Percentiles rank a stretch among this genome's conserved stretches.
Conservation (phyloP, 306 rosid species). For the Trifolium repens region DNA sequence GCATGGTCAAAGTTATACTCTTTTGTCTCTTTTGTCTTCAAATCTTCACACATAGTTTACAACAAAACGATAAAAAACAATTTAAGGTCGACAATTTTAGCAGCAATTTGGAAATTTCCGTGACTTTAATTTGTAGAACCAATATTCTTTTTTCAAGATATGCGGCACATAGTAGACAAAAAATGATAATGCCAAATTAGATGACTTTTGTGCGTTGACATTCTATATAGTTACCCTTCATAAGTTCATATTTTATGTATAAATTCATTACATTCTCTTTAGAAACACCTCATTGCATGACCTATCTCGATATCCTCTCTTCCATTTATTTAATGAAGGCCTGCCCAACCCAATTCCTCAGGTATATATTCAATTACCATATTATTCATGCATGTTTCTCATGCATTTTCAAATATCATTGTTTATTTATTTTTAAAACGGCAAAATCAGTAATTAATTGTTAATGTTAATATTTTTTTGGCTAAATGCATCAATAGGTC, state of each 20-base stretch:
- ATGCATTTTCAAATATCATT: neutral
- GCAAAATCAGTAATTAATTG: no score
- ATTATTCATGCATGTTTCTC: neutral
- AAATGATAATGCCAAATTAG: conserved; percentile 11
- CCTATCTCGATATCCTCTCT: neutral
- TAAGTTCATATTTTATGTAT: neutral
- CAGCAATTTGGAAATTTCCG: neutral
- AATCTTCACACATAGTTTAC: neutral
- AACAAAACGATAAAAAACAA: neutral
- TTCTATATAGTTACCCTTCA: neutral
- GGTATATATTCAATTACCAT: neutral
- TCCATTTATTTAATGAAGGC: neutral
- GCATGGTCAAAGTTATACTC: neutral
- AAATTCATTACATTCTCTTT: conserved; percentile 12
- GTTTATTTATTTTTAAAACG: neutral
- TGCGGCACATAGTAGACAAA: conserved; percentile 37
- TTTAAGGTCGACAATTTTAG: neutral
- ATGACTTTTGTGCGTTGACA: neutral
- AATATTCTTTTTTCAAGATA: conserved; percentile 18
- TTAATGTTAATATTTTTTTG: no score
- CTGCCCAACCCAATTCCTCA: conserved; percentile 1
- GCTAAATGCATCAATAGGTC: no score
- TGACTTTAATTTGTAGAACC: conserved; percentile 4
- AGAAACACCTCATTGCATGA: conserved; percentile 2
- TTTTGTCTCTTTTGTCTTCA: neutral